A percentile compares a stretch with the other conserved stretches of the same genome.
Conservation (phyloP, 805 yeast species). For the Saturnispora gosingensis region DNA sequence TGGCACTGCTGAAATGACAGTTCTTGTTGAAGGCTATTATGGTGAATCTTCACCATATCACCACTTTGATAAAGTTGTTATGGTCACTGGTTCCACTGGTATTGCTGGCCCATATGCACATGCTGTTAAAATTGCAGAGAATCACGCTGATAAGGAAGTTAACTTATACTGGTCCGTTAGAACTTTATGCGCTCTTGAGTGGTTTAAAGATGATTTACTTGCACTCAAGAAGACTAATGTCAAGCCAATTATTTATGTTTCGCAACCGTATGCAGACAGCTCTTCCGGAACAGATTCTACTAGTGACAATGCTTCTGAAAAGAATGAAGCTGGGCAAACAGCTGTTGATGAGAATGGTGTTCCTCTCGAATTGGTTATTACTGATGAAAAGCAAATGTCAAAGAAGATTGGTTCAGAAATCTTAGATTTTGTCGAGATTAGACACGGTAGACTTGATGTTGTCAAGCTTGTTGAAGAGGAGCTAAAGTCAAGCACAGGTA, state of each 20-base stretch:
- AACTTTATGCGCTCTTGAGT: too few relatives aligned
- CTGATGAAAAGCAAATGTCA: constrained; percentile 7
- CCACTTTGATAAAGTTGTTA: too few relatives aligned
- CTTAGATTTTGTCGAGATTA: constrained; percentile 33
- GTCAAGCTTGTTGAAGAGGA: constrained; percentile 29
- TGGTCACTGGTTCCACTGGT: too few relatives aligned
- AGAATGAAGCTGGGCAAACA: background rate
- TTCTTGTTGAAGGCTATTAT: too few relatives aligned
- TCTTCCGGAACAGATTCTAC: constrained; percentile 1
- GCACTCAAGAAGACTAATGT: constrained; percentile 28
- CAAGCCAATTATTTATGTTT: constrained; percentile 34
- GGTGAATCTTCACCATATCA: too few relatives aligned
- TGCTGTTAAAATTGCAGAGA: too few relatives aligned
- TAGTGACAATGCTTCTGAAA: constrained; percentile 4
- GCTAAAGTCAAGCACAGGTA: constrained; percentile 29
- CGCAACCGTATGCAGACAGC: constrained; percentile 24
- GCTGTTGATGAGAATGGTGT: background rate
- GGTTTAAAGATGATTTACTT: too few relatives aligned
- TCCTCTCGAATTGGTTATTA: constrained; percentile 1
- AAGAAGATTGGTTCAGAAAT: constrained; percentile 14
- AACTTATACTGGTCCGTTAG: too few relatives aligned
- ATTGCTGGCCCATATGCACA: too few relatives aligned
- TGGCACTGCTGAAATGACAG: too few relatives aligned
- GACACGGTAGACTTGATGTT: constrained; percentile 36
- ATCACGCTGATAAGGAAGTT: too few relatives aligned